Conservation (phyloP, 306 rosid species). For the Ammopiptanthus mongolicus region DNA sequence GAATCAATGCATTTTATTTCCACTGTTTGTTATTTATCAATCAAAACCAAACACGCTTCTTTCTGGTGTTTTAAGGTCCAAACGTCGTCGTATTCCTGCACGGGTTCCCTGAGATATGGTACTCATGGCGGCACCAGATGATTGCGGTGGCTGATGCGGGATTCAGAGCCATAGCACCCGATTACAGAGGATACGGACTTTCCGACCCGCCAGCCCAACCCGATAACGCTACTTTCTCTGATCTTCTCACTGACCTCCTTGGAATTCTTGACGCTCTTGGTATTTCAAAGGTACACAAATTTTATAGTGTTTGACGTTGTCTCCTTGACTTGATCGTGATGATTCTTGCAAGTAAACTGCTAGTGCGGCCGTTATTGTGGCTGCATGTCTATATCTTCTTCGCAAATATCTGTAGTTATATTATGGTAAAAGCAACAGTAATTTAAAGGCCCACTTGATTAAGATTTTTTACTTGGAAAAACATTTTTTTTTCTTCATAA, state of each 20-base stretch:
- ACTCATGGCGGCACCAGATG: conserved; percentile 94
- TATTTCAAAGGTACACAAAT: conserved; percentile 43
- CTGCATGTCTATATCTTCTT: too few species aligned
- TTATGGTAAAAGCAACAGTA: too few species aligned
- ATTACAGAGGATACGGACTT: conserved; percentile 72
- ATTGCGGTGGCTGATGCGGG: conserved; percentile 53
- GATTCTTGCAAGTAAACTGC: too few species aligned
- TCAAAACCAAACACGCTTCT: neutral
- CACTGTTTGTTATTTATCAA: neutral
- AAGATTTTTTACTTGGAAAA: too few species aligned
- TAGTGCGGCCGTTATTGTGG: too few species aligned
- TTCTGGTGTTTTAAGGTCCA: conserved; percentile 31
- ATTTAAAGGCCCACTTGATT: too few species aligned
- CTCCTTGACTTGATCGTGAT: too few species aligned
- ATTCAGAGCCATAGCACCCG: conserved; percentile 65
- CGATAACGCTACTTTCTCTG: conserved; percentile 26
- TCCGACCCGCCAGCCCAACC: conserved; percentile 56
- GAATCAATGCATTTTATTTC: neutral
- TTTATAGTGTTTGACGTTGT: too few species aligned
- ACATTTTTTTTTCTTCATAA: too few species aligned
- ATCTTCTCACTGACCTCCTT: conserved; percentile 46
- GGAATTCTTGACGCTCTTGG: conserved; percentile 43
- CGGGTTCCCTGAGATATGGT: conserved; percentile 92
- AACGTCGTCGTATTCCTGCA: conserved; percentile 68
- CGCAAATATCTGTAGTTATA: too few species aligned